A percentile compares a stretch with the other conserved stretches of the same genome.
Evolutionary conservation across 2,329 filamentous ascomycete genomes (phyloP).

Genomic region (Leptographium flavum): DNA sequence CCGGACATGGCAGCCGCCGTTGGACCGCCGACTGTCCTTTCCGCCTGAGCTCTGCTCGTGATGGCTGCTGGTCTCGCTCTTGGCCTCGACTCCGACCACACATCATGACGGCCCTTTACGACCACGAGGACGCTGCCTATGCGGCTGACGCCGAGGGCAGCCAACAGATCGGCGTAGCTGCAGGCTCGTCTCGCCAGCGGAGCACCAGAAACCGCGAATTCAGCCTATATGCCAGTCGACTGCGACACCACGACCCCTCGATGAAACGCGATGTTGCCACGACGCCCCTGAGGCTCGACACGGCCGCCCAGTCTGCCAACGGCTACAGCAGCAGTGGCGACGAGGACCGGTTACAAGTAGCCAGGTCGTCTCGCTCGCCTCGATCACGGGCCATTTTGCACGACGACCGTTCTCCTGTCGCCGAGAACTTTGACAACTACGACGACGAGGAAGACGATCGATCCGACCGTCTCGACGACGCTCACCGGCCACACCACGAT

Average conservation of each 20-base stretch:
- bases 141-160: slow-evolving; percentile 12
- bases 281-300: slow-evolving; percentile 7
- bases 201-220: slow-evolving; percentile 13
- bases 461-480: background rate
- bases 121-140: slow-evolving; percentile 13
- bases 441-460: slow-evolving; percentile 2
- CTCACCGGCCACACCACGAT: background rate
- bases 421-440: slow-evolving; percentile 2
- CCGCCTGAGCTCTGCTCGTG: no score
- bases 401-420: background rate
- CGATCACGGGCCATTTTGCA: background rate
- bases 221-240: slow-evolving; percentile 13
- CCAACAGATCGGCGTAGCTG: background rate
- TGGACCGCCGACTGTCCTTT: no score
- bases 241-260: slow-evolving; percentile 15
- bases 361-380: background rate
- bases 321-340: slow-evolving; percentile 2
- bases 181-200: slow-evolving; percentile 7
- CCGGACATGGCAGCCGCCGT: no score
- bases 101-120: slow-evolving; percentile 9
- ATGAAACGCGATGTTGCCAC: slow-evolving; percentile 16
- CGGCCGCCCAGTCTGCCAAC: background rate
- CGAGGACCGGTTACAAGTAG: background rate
- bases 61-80: no score
- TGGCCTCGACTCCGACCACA: no score